Evolutionary conservation across 2,329 filamentous ascomycete genomes (phyloP).

Genomic region (Alternaria gansuensis): DNA sequence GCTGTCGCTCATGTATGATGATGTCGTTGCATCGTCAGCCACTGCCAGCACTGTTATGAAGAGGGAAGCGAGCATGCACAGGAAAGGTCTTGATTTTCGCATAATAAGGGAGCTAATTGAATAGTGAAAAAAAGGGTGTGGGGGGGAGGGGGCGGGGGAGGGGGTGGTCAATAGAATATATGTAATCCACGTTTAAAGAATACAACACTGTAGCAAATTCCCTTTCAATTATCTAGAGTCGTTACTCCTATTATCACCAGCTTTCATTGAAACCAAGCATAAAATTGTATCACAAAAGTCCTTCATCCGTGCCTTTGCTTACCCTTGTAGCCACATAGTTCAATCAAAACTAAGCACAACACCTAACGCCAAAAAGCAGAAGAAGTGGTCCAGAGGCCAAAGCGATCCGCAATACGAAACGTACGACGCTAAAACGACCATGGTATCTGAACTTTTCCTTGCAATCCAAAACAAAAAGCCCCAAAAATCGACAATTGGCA

Average conservation of each 20-base stretch:
- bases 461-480: slow-evolving; percentile 4
- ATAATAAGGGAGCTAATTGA: neutral
- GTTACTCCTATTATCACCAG: slow-evolving; percentile 4
- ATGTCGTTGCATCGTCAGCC: neutral
- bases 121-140: neutral
- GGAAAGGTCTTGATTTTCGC: neutral
- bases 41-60: neutral
- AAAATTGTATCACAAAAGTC: neutral
- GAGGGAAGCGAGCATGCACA: neutral
- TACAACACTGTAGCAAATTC: neutral
- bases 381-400: slow-evolving; percentile 17
- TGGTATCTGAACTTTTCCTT: slow-evolving; percentile 38
- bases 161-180: neutral
- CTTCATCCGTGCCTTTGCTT: neutral
- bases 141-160: neutral
- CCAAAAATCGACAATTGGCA: neutral
- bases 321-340: neutral
- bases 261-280: neutral
- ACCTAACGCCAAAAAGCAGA: slow-evolving; percentile 13
- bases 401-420: slow-evolving; percentile 12
- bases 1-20: slow-evolving; percentile 18
- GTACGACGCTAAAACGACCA: slow-evolving; percentile 23
- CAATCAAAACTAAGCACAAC: slow-evolving; percentile 11
- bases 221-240: neutral
- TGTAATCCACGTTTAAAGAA: neutral